Evolutionary conservation across 1,139 yeast species (phyloP).

Genomic region (Hyphopichia wangnamkhiaoensis): DNA sequence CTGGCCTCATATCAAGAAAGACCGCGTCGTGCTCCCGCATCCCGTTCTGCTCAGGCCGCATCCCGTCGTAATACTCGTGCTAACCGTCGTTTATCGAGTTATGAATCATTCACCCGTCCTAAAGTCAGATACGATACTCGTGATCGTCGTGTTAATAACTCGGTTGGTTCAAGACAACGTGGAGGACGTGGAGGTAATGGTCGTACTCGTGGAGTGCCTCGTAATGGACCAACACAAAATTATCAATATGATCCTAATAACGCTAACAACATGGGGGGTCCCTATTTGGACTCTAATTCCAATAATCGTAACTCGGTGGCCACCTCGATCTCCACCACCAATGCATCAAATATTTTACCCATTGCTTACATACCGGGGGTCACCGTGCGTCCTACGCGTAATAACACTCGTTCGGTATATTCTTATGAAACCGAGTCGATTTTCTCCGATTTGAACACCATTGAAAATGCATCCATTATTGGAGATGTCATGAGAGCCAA

Average conservation of each 20-base stretch:
- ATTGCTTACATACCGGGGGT: constrained; percentile 95
- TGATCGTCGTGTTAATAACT: constrained; percentile 1
- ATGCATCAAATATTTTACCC: constrained; percentile 88
- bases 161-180: constrained; percentile 1
- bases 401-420: constrained; percentile 49
- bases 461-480: constrained; percentile 56
- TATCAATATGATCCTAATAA: not conserved
- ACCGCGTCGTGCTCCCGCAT: not conserved
- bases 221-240: not conserved
- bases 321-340: constrained; percentile 62
- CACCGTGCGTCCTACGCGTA: constrained; percentile 58
- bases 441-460: constrained; percentile 51
- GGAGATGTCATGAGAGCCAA: constrained; percentile 46
- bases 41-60: not conserved
- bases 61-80: constrained; percentile 4
- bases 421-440: constrained; percentile 53
- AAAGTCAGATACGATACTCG: constrained; percentile 19
- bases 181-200: constrained; percentile 3
- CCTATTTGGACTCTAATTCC: constrained; percentile 10
- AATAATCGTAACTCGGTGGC: constrained; percentile 50
- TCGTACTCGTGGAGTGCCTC: not conserved
- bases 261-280: not conserved
- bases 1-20: not conserved
- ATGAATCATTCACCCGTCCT: constrained; percentile 48
- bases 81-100: constrained; percentile 39